phyloP scores from a whole-genome alignment of 441 rosid genomes.

The Bruguiera hainesii region DNA sequence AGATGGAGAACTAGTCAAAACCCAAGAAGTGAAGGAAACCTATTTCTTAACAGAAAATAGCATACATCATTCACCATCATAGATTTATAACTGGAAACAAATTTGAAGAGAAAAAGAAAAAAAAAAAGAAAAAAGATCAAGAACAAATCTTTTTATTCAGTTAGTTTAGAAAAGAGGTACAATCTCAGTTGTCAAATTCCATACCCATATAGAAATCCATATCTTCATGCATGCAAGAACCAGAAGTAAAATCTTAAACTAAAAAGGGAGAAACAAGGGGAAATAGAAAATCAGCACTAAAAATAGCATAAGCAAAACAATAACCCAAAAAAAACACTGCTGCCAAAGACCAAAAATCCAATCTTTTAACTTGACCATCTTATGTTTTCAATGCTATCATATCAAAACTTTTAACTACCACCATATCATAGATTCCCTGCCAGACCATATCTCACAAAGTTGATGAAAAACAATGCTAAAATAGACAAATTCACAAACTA shows the following conservation, averaged over 20 bases:
- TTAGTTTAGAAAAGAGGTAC: neutral
- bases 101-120: too few species aligned
- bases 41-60: too few species aligned
- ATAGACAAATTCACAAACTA: conserved; percentile 6
- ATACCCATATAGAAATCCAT: conserved; percentile 5
- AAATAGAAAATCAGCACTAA: neutral
- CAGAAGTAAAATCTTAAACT: conserved; percentile 9
- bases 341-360: conserved; percentile 7
- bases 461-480: neutral
- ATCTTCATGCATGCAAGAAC: conserved; percentile 30
- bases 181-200: neutral
- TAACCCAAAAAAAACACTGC: conserved; percentile 11
- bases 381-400: conserved; percentile 14
- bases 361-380: neutral
- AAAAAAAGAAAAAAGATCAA: conserved; percentile 1
- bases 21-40: conserved; percentile 2
- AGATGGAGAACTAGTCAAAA: neutral
- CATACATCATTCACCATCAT: neutral
- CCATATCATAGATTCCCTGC: too few species aligned
- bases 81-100: neutral
- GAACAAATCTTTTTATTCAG: neutral
- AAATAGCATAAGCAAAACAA: neutral
- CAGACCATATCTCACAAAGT: neutral
- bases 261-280: neutral
- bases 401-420: neutral